Base-by-base conservation (phyloP, 2,329 filamentous ascomycete genomes). In the Tolypocladium pustulatum region DNA sequence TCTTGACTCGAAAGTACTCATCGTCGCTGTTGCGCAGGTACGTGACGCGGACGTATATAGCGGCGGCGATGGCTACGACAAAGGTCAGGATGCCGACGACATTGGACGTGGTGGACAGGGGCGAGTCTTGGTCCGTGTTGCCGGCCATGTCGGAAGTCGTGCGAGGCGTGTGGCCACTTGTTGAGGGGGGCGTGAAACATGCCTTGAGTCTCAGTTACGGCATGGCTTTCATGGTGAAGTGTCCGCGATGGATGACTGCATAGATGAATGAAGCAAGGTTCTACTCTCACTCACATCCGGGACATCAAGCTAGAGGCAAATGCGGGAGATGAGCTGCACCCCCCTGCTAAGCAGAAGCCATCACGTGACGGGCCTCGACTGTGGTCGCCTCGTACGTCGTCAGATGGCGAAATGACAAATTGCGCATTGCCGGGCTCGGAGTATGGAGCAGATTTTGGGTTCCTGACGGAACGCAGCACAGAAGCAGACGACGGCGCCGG, bases 1-100 rank as follows among this genome's bases (percentile, higher is more conserved):
- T 71, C 61, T 80, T 79, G 58, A 78, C 74, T 40, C 72, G 73
- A 60, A 79, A 76, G 58, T 77, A 79, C 65, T 80, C 77, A 12
- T 71, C 69, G 59, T 78, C 72, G 57, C 76, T 76, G 61, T 76
- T 76, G 41, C 74, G 75, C 30, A 80, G 66, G 59, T 78, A 77
- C 9, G 69, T 75, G 54, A 80, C 62, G 38, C 76, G 73, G 5
- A 71, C 75, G 58, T 77, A 79, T n/a, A 69, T 62, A 0, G 76
- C 71, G 2, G 76, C 76, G 0, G 71, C 60, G 52, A 79, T 73
- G 51, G 76, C 77, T n/a, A 76, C 72, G 36, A 78, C 66, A 58
- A 80, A 79, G 8, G 76, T 80, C 32, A 79, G 67, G 49, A 80
- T 78, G 58, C 76, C 76, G 2, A 75, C 69, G 51, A 79, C 61